Conservation (phyloP, 495 filamentous ascomycete genomes). For the Talaromyces ruber region DNA sequence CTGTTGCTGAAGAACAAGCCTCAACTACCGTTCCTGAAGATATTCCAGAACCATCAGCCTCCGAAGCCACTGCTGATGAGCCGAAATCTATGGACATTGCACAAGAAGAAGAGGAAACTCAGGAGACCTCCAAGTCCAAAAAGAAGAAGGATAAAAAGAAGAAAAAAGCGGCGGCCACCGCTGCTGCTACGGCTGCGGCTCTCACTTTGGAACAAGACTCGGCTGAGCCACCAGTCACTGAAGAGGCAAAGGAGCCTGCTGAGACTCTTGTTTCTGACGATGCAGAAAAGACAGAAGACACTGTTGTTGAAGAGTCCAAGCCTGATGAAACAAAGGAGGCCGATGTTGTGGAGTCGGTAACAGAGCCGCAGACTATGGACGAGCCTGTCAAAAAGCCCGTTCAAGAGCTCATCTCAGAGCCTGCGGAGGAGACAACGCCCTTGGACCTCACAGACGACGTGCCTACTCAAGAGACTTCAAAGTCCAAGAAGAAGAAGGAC, state of each 20-base stretch:
- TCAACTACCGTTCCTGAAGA: not conserved
- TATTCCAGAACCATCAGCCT: not conserved
- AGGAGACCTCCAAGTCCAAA: conserved; percentile 1
- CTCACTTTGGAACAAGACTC: not conserved
- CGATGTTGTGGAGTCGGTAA: not conserved
- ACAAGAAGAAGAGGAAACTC: not conserved
- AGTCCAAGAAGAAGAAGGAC: conserved; percentile 7
- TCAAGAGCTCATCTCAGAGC: not conserved
- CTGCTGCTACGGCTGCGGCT: not conserved
- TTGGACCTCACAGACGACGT: not conserved
- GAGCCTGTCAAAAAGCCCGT: not conserved
- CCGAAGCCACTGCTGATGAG: not conserved
- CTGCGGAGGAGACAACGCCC: not conserved
- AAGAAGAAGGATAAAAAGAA: not conserved
- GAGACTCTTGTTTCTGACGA: not conserved
- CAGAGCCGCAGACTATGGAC: not conserved
- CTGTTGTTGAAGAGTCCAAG: conserved; percentile 8
- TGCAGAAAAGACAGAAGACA: not conserved
- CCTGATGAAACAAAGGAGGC: conserved; percentile 10
- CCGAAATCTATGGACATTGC: not conserved
- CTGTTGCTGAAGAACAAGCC: not conserved
- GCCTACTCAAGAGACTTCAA: not conserved
- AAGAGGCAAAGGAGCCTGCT: not conserved
- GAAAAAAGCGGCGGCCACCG: not conserved
- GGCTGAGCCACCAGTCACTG: not conserved